Percentiles rank a stretch among this genome's conserved stretches.
phyloP scores from a whole-genome alignment of 495 filamentous ascomycete genomes.

The Aspergillus funiculosus region DNA sequence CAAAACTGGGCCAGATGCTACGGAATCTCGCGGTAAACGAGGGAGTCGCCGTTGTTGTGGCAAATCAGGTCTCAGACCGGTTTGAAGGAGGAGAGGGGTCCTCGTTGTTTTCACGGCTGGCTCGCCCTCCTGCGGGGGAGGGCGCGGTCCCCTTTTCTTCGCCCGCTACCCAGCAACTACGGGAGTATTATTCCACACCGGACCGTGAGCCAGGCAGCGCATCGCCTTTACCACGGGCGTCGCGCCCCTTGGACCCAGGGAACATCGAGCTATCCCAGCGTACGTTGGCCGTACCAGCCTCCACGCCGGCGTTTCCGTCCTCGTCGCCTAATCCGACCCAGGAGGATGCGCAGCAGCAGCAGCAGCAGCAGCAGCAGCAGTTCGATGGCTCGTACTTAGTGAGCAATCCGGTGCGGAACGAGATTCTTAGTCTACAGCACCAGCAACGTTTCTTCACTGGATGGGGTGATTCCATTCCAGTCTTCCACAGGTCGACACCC shows the following conservation, averaged over 20 bases:
- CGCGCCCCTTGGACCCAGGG: constrained; percentile 12
- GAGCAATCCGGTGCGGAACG: constrained; percentile 33
- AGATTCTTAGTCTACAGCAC: constrained; percentile 67
- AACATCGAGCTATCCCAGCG: constrained; percentile 19
- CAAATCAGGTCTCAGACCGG: constrained; percentile 93
- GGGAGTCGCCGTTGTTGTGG: constrained; percentile 77
- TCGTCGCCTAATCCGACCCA: constrained; percentile 25
- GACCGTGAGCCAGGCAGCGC: constrained; percentile 17
- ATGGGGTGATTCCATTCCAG: constrained; percentile 75
- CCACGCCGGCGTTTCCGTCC: constrained; percentile 27
- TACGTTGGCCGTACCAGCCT: constrained; percentile 19
- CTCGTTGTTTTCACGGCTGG: constrained; percentile 3
- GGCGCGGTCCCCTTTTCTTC: constrained; percentile 7
- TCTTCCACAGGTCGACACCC: constrained; percentile 26
- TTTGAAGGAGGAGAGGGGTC: constrained; percentile 44
- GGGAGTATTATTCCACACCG: constrained; percentile 7
- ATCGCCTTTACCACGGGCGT: constrained; percentile 23
- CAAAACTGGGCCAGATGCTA: constrained; percentile 68
- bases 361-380: constrained; percentile 22
- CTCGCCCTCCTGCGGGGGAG: background rate
- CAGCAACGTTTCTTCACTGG: constrained; percentile 93
- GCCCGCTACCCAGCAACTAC: constrained; percentile 10
- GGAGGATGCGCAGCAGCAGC: constrained; percentile 31
- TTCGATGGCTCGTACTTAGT: constrained; percentile 40
- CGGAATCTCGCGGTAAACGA: constrained; percentile 66